Evolutionary conservation across 208 protist species (phyloP), one percentile per base, ranked within the genome.

Genomic region (Leishmania braziliensis): DNA sequence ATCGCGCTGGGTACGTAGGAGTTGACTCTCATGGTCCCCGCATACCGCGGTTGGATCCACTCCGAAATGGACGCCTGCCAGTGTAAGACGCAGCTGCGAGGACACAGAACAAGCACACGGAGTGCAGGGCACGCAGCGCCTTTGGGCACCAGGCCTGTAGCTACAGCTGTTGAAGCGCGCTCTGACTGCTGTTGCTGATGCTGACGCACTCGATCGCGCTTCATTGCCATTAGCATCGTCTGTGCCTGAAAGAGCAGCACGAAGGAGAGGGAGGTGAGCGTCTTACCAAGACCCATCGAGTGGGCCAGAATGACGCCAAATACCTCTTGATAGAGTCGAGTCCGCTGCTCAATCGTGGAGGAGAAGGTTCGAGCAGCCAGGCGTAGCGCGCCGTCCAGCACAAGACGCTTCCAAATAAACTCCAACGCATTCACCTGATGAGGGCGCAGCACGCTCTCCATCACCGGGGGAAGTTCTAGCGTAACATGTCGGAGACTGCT

Each of bases 251-350:
- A 73, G 4, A 97, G 82, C 36, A 93, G 69, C 10, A 95, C 51
- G 77, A 97, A 97, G 58, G 84, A 84, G 26, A 97, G 70, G 2
- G 89, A 86, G 5, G 91, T 95, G n/a, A 96, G 79, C 26, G 95
- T 96, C 78, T 97, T 97, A 68, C 95, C 95, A 9, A 97, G 89
- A 10, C 95, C 95, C 95, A 97, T 97, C 6, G 95, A 97, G 86
- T 97, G 95, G 4, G 88, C 91, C n/a, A 97, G 70, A 60, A 96
- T 91, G 54, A 85, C 91, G 29, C 95, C 95, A 83, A 89, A 93
- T 3, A 95, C 75, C 75, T 91, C 84, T 51, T 91, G 90, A 58
- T 87, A 88, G 60, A 95, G 77, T 53, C 76, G 82, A 10, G 86
- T 88, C 33, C 86, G 85, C 78, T 93, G 86, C 79, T 84, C 79